phyloP scores from a whole-genome alignment of 371 early-diverging fungal genomes.

The Mucor velutinosus region DNA sequence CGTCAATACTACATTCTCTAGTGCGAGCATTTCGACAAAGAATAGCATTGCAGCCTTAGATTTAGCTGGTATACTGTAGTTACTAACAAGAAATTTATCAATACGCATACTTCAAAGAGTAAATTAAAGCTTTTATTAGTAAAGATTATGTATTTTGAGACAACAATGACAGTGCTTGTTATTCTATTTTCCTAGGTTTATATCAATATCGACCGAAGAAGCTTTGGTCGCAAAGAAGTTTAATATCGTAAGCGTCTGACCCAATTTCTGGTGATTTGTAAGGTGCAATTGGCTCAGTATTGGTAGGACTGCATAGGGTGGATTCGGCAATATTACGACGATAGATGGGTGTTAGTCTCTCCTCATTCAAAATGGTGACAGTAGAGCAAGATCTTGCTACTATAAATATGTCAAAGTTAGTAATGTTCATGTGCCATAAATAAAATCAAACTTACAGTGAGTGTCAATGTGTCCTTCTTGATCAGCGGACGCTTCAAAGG shows the following conservation, averaged over 20 bases:
- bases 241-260: slow-evolving; percentile 5
- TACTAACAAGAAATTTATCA: too few relatives aligned
- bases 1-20: background rate
- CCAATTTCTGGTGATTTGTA: slow-evolving; percentile 7
- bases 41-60: background rate
- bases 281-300: background rate
- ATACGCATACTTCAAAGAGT: too few relatives aligned
- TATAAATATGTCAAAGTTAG: too few relatives aligned
- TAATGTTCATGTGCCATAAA: too few relatives aligned
- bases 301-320: background rate
- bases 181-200: background rate
- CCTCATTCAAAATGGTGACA: background rate
- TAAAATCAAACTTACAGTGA: background rate
- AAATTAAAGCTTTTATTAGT: too few relatives aligned
- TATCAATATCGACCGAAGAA: slow-evolving; percentile 9
- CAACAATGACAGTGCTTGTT: background rate
- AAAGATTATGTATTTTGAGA: too few relatives aligned
- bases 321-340: background rate
- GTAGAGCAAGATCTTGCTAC: background rate
- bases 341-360: background rate
- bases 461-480: background rate
- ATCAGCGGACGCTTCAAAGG: background rate
- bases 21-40: background rate
- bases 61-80: background rate
- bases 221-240: slow-evolving; percentile 14